Evolutionary conservation across 176 grass and related monocot species (phyloP).

Genomic region (Musa itinerans): DNA sequence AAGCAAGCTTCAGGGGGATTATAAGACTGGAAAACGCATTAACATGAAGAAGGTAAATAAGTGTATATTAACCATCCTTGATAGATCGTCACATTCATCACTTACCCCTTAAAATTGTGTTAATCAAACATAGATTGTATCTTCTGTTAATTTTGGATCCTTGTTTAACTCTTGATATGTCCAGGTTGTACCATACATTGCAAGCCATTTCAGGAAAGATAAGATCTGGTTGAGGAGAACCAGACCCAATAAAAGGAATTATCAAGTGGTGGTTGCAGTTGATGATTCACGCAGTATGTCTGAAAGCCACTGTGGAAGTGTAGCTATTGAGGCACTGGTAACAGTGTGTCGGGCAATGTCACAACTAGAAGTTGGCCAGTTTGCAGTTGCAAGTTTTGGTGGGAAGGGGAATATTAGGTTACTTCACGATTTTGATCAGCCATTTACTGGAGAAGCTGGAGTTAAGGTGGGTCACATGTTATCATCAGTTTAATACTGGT

Average conservation of each 20-base stretch:
- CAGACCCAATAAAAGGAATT: conserved; percentile 92
- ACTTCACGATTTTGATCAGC: conserved; percentile 91
- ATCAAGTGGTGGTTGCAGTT: conserved; percentile 80
- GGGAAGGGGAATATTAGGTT: conserved; percentile 68
- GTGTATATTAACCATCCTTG: neutral
- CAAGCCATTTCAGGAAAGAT: conserved; percentile 79
- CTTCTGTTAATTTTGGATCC: conserved; percentile 4
- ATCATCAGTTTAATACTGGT: neutral
- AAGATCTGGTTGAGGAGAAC: conserved; percentile 94
- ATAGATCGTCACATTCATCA: neutral
- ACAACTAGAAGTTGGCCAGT: conserved; percentile 90
- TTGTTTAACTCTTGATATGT: conserved; percentile 18
- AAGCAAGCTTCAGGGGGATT: conserved; percentile 98
- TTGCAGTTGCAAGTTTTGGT: conserved; percentile 84
- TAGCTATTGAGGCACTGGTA: conserved; percentile 77
- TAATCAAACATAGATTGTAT: conserved; percentile 5
- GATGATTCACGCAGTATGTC: conserved; percentile 95
- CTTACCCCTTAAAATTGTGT: neutral
- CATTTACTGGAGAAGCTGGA: conserved; percentile 80
- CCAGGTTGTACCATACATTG: conserved; percentile 95
- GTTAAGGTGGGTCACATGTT: conserved; percentile 38
- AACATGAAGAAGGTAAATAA: conserved; percentile 97
- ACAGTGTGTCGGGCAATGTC: conserved; percentile 91
- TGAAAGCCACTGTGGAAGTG: conserved; percentile 73
- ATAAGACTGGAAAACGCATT: conserved; percentile 97